phyloP scores from a whole-genome alignment of 495 filamentous ascomycete species.

The Neurospora discreta region DNA sequence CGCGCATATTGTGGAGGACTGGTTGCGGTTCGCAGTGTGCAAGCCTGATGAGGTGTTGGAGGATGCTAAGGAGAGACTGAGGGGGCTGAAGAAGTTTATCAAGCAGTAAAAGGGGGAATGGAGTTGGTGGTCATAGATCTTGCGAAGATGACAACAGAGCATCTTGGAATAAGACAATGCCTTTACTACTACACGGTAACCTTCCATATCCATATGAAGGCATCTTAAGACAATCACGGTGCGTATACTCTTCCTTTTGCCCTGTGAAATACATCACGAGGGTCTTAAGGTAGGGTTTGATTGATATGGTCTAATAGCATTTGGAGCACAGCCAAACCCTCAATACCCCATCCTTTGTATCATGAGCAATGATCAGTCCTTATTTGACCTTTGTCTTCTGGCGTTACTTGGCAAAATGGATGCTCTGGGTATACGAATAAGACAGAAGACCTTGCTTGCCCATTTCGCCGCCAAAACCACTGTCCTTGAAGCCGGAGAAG shows the following conservation, averaged over 20 bases:
- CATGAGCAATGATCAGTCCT: background rate
- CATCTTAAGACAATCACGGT: background rate
- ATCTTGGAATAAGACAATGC: background rate
- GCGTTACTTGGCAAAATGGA: constrained; percentile 28
- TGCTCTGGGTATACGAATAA: constrained; percentile 47
- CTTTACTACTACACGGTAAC: background rate
- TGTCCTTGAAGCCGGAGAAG: constrained; percentile 56
- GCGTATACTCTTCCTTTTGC: background rate
- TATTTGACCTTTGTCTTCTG: background rate
- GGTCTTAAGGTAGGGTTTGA: background rate
- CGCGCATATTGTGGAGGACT: constrained; percentile 78
- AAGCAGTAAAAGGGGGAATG: constrained; percentile 4
- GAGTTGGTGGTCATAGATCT: background rate
- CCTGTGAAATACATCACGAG: background rate
- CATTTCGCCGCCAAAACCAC: constrained; percentile 55
- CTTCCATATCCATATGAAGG: background rate
- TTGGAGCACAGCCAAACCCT: background rate
- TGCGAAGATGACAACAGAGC: background rate
- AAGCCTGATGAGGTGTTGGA: constrained; percentile 89
- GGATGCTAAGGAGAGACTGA: constrained; percentile 76
- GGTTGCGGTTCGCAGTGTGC: constrained; percentile 90
- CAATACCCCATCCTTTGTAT: background rate
- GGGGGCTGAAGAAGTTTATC: constrained; percentile 76
- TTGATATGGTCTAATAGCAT: background rate
- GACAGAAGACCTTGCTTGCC: constrained; percentile 45